phyloP scores from a whole-genome alignment of 306 rosid genomes.

The Sphenostylis stenocarpa region DNA sequence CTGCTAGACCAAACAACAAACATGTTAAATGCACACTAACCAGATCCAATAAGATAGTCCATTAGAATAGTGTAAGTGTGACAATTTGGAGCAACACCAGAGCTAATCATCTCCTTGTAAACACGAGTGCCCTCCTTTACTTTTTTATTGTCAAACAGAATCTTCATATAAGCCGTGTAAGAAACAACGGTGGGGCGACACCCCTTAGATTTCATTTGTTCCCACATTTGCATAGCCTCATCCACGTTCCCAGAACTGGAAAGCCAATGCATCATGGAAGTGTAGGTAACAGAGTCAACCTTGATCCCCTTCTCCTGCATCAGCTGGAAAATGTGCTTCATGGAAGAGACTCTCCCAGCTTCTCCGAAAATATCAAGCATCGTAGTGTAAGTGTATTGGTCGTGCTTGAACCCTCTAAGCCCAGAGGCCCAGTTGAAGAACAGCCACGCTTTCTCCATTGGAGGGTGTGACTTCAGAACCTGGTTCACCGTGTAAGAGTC shows the following conservation, averaged over 20 bases:
- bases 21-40: constrained; percentile 50
- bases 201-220: constrained; percentile 65
- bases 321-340: constrained; percentile 64
- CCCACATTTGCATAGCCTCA: constrained; percentile 72
- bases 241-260: constrained; percentile 56
- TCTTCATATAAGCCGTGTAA: constrained; percentile 74
- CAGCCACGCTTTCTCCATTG: constrained; percentile 88
- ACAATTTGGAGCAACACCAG: constrained; percentile 63
- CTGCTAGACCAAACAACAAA: constrained; percentile 42
- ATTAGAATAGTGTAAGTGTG: constrained; percentile 75
- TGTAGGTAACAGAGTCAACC: constrained; percentile 70
- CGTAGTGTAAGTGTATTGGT: constrained; percentile 79
- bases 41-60: constrained; percentile 68
- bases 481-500: constrained; percentile 86
- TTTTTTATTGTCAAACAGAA: constrained; percentile 51
- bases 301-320: constrained; percentile 71
- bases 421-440: constrained; percentile 76
- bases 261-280: constrained; percentile 90
- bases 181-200: constrained; percentile 68
- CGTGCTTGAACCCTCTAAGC: constrained; percentile 67
- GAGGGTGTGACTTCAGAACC: constrained; percentile 80
- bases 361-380: constrained; percentile 89
- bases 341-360: constrained; percentile 84
- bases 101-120: constrained; percentile 71
- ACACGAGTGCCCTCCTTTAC: constrained; percentile 58